A percentile compares a stretch with the other conserved stretches of the same genome.
These are phyloP conservation scores for Nevesoporus exiguus DNA, from an alignment of 768 basidiomycete genomes.

Conservation along the genomic window DNA sequence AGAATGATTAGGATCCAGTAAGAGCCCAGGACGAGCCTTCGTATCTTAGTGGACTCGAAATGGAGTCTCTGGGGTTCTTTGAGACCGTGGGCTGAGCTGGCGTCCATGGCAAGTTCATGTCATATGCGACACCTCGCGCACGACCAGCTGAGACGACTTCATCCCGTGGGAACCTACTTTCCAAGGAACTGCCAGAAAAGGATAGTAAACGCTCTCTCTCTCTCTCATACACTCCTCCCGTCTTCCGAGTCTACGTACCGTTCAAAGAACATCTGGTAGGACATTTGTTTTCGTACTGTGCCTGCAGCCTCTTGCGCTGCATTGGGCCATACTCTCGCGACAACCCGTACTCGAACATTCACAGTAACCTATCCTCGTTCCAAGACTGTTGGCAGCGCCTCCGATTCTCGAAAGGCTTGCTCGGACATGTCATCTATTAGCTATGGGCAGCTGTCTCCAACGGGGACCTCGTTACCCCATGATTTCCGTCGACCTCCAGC, in stretches of 20 bases:
- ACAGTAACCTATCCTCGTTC: constrained; percentile 1
- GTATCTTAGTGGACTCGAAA: constrained; percentile 48
- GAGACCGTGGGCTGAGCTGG: constrained; percentile 22
- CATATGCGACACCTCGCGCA: constrained; percentile 6
- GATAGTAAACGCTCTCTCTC: constrained; percentile 32
- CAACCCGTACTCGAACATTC: constrained; percentile 4
- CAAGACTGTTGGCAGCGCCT: constrained; percentile 7
- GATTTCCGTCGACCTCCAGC: constrained; percentile 30
- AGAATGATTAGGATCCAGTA: constrained; percentile 80
- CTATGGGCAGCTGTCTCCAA: constrained; percentile 27
- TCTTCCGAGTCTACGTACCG: constrained; percentile 7
- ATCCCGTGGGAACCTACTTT: too few relatives aligned
- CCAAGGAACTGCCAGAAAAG: too few relatives aligned
- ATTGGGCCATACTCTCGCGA: not conserved
- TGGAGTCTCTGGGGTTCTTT: constrained; percentile 48
- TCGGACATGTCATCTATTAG: constrained; percentile 27
- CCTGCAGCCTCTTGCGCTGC: constrained; percentile 4
- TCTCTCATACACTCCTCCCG: constrained; percentile 20
- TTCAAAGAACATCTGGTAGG: constrained; percentile 10
- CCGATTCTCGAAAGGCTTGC: constrained; percentile 2
- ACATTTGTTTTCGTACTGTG: not conserved
- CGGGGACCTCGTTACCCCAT: constrained; percentile 21
- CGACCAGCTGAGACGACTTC: constrained; percentile 31
- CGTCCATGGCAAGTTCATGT: constrained; percentile 24
- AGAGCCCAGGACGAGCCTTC: constrained; percentile 61